Percentiles rank a stretch among this genome's conserved stretches.
Conservation (phyloP, 2,329 filamentous ascomycete genomes). For the Torrubiella hemipterigena region DNA sequence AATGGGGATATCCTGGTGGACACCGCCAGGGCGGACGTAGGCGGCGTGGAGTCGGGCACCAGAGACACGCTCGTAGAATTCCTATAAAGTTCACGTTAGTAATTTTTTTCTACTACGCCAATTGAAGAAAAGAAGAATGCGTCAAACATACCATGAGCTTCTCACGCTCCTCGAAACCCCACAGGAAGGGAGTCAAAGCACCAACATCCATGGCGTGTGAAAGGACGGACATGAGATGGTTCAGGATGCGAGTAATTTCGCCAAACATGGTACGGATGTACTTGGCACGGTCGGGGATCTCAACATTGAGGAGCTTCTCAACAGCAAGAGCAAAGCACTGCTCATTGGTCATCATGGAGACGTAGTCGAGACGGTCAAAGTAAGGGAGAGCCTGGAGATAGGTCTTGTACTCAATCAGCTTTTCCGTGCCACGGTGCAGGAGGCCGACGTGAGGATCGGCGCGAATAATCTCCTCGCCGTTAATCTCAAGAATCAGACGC, state of each 20-base stretch:
- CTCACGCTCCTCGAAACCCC: slow-evolving; percentile 99
- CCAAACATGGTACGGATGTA: slow-evolving; percentile 94
- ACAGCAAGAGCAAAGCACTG: slow-evolving; percentile 93
- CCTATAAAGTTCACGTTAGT: slow-evolving; percentile 41
- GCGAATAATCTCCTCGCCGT: slow-evolving; percentile 93
- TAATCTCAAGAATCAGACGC: slow-evolving; percentile 92
- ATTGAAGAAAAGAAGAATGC: background rate
- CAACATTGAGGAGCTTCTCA: slow-evolving; percentile 94
- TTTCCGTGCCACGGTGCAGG: slow-evolving; percentile 94
- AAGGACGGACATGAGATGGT: slow-evolving; percentile 95
- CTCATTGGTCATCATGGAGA: slow-evolving; percentile 99
- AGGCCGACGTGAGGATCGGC: slow-evolving; percentile 94
- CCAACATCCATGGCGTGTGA: slow-evolving; percentile 99
- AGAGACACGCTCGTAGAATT: slow-evolving; percentile 99
- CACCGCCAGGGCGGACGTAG: slow-evolving; percentile 92
- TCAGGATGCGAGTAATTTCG: slow-evolving; percentile 86
- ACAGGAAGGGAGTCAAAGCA: slow-evolving; percentile 93
- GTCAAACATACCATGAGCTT: slow-evolving; percentile 79
- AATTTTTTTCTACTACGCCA: background rate
- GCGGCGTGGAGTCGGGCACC: slow-evolving; percentile 94
- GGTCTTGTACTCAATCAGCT: slow-evolving; percentile 99
- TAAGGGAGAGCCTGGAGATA: slow-evolving; percentile 97
- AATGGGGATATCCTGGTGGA: slow-evolving; percentile 86
- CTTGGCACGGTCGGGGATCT: slow-evolving; percentile 90
- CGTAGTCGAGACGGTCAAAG: slow-evolving; percentile 97